Evolutionary conservation across 805 yeast genomes (phyloP).

Genomic region (Kazachstania taianensis): DNA sequence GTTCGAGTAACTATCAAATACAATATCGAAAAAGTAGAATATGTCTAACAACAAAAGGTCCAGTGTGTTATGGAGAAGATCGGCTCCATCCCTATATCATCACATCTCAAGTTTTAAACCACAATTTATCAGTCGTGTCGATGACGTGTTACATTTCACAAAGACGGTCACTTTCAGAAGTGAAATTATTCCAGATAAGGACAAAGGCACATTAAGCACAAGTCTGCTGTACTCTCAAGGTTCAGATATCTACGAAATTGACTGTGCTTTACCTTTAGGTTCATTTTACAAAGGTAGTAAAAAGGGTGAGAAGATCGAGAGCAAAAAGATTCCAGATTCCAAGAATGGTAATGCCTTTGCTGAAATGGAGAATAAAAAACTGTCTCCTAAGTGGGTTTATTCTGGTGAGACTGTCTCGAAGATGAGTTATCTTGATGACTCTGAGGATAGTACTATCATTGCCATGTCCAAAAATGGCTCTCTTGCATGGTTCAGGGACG

Average conservation of each 20-base stretch:
- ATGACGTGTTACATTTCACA: conserved; percentile 13
- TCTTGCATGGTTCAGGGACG: conserved; percentile 27
- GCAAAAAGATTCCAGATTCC: conserved; percentile 4
- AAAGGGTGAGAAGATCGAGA: conserved; percentile 1
- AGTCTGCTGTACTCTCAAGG: conserved; percentile 25
- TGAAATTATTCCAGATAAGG: conserved; percentile 23
- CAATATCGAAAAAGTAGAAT: too few species aligned
- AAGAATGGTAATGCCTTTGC: conserved; percentile 53
- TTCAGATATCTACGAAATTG: conserved; percentile 25
- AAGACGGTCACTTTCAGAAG: conserved; percentile 23
- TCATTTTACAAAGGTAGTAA: conserved; percentile 9
- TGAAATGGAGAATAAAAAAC: conserved; percentile 29
- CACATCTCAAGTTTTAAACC: conserved; percentile 31
- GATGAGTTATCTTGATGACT: conserved; percentile 24
- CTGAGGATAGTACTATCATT: conserved; percentile 29
- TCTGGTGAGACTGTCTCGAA: conserved; percentile 25
- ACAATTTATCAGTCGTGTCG: conserved; percentile 28
- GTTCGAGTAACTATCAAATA: too few species aligned
- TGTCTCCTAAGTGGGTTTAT: conserved; percentile 22
- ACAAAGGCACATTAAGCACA: conserved; percentile 21
- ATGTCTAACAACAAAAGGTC: too few species aligned
- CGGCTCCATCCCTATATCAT: conserved; percentile 13
- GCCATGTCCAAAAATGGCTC: conserved; percentile 27
- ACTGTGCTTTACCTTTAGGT: conserved; percentile 22
- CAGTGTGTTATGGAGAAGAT: conserved; percentile 3